phyloP scores from a whole-genome alignment of 2,329 filamentous ascomycete species.

The Rosellinia necatrix region DNA sequence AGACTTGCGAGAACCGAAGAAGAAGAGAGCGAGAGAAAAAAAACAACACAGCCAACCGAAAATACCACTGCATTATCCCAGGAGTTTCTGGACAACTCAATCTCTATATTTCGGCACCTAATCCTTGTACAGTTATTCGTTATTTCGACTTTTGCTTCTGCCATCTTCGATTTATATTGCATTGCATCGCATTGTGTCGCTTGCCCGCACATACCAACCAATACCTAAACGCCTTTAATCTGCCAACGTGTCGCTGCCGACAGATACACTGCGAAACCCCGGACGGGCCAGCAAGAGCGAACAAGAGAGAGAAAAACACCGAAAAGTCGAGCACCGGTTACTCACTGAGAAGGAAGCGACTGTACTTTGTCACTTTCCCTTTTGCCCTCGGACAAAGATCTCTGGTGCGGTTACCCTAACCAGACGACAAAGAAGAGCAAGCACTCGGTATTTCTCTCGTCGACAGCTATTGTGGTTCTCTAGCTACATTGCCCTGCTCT shows the following conservation, averaged over 20 bases:
- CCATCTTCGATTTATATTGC: constrained; percentile 34
- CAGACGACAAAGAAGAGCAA: constrained; percentile 27
- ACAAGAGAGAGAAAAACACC: background rate
- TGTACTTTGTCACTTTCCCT: background rate
- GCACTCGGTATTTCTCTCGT: too few species aligned
- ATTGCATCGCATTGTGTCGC: constrained; percentile 26
- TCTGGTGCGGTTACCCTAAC: constrained; percentile 14
- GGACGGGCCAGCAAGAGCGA: constrained; percentile 5
- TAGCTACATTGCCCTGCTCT: constrained; percentile 24
- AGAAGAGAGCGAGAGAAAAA: constrained; percentile 37
- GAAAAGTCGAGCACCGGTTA: constrained; percentile 1
- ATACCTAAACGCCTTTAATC: constrained; percentile 32
- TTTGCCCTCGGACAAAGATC: constrained; percentile 8
- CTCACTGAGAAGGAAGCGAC: background rate
- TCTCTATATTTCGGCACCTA: constrained; percentile 28
- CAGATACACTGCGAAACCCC: constrained; percentile 5
- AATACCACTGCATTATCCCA: constrained; percentile 13
- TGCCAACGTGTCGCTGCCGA: constrained; percentile 28
- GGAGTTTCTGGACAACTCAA: constrained; percentile 31
- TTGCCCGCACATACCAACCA: constrained; percentile 32
- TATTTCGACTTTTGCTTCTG: constrained; percentile 23
- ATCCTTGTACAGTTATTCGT: constrained; percentile 32
- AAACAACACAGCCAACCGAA: background rate
- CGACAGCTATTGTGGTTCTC: constrained; percentile 14
- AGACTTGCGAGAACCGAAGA: constrained; percentile 33